Conservation (phyloP, 2,329 filamentous ascomycete species). For the Verticillium longisporum region DNA sequence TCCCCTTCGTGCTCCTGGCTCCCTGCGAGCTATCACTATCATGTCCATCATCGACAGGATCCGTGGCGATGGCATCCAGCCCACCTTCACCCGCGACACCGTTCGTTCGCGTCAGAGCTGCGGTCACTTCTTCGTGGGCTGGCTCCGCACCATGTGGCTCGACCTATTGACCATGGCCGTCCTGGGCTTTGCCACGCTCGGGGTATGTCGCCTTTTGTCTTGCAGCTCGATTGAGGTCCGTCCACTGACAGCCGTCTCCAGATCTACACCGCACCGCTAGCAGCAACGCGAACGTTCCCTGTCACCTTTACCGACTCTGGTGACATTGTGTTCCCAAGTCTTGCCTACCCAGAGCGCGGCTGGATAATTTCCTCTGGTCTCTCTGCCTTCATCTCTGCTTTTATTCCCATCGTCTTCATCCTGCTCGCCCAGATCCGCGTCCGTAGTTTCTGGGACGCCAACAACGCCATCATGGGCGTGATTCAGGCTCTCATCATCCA, state of each 20-base stretch:
- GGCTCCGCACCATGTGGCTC: conserved; percentile 50
- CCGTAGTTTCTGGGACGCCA: conserved; percentile 50
- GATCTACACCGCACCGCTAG: conserved; percentile 48
- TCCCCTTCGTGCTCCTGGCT: background rate
- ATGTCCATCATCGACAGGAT: background rate
- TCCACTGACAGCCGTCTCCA: conserved; percentile 13
- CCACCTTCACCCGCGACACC: conserved; percentile 4
- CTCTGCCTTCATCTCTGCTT: conserved; percentile 47
- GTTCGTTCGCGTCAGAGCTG: background rate
- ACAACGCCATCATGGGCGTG: conserved; percentile 56
- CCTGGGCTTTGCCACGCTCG: conserved; percentile 35
- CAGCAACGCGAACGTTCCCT: conserved; percentile 53
- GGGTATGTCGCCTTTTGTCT: conserved; percentile 23
- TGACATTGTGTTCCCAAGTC: conserved; percentile 56
- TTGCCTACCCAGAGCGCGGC: conserved; percentile 57
- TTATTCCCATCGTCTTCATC: conserved; percentile 52
- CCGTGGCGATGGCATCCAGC: background rate
- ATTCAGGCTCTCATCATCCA: conserved; percentile 53
- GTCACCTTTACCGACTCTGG: conserved; percentile 50
- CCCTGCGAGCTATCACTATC: background rate
- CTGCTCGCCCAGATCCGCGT: conserved; percentile 51
- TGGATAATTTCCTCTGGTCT: conserved; percentile 56
- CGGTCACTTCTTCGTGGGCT: conserved; percentile 19
- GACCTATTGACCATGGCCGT: conserved; percentile 53
- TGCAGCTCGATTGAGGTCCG: background rate